These are phyloP conservation scores for Micractinium sp. DNA, from an alignment of 139 green algal species.

Conservation along the genomic window DNA sequence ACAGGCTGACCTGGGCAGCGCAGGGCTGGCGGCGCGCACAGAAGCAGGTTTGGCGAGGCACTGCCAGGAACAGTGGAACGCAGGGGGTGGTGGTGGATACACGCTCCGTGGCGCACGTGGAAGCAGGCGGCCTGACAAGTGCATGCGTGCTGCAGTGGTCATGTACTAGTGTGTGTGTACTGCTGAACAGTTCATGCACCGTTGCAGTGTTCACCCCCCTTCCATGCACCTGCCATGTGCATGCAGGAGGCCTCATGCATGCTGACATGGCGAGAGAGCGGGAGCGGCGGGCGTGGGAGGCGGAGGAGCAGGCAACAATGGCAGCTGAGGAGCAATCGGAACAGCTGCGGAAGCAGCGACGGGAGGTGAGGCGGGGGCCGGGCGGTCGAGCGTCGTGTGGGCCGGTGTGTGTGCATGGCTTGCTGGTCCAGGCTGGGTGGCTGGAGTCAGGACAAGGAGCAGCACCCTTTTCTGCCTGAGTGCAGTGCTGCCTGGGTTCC, in stretches of 20 bases:
- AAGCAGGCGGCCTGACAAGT: too few relatives aligned
- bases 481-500: too few relatives aligned
- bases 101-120: too few relatives aligned
- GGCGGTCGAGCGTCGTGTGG: constrained; percentile 23
- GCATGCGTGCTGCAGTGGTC: background rate
- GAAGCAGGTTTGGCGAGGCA: constrained; percentile 31
- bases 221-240: background rate
- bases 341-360: constrained; percentile 37
- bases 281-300: constrained; percentile 63
- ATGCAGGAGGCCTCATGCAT: constrained; percentile 59
- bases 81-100: too few relatives aligned
- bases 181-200: background rate
- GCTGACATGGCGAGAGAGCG: constrained; percentile 66
- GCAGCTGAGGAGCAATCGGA: constrained; percentile 12
- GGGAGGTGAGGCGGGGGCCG: background rate
- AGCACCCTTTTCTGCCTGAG: background rate
- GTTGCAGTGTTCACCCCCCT: background rate
- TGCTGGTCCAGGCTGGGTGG: background rate
- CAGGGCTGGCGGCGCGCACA: constrained; percentile 29
- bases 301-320: constrained; percentile 40
- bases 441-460: background rate
- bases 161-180: too few relatives aligned
- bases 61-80: background rate
- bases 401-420: too few relatives aligned
- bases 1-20: constrained; percentile 38